A percentile compares a stretch with the other conserved stretches of the same genome.
These are phyloP conservation scores for Naganishia randhawae DNA, from an alignment of 768 basidiomycete species.

Conservation along the genomic window DNA sequence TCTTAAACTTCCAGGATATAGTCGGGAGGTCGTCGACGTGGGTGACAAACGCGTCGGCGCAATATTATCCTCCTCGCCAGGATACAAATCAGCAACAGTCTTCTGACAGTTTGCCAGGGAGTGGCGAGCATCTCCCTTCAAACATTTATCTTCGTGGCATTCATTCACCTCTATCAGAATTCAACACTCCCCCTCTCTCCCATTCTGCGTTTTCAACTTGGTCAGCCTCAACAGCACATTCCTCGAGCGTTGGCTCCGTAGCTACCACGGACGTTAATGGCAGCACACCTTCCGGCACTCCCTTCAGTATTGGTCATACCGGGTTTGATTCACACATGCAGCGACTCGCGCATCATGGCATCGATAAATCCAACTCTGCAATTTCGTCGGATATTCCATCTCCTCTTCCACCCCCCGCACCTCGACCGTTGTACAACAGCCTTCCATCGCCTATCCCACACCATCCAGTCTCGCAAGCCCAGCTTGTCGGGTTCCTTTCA, in stretches of 20 bases:
- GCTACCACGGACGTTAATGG: neutral
- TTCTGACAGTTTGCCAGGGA: neutral
- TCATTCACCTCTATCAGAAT: constrained; percentile 19
- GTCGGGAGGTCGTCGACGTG: constrained; percentile 48
- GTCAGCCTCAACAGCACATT: constrained; percentile 16
- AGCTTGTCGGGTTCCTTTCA: constrained; percentile 33
- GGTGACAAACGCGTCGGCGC: constrained; percentile 48
- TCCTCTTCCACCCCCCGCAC: neutral
- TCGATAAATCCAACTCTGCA: constrained; percentile 5
- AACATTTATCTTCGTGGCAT: constrained; percentile 8
- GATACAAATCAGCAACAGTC: constrained; percentile 1
- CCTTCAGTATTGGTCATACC: neutral
- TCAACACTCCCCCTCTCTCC: constrained; percentile 22
- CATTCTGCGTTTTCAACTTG: constrained; percentile 23
- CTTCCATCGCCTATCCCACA: constrained; percentile 16
- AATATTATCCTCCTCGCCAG: constrained; percentile 20
- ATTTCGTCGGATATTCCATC: constrained; percentile 1
- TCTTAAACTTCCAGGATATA: constrained; percentile 32
- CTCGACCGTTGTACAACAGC: neutral
- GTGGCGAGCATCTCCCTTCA: neutral
- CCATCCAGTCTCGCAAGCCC: constrained; percentile 31
- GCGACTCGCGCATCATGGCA: constrained; percentile 1
- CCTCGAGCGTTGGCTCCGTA: constrained; percentile 4
- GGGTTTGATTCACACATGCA: constrained; percentile 16
- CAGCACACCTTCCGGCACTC: neutral